Evolutionary conservation across 83 land plant species (phyloP).

Genomic region (Picea abies): DNA sequence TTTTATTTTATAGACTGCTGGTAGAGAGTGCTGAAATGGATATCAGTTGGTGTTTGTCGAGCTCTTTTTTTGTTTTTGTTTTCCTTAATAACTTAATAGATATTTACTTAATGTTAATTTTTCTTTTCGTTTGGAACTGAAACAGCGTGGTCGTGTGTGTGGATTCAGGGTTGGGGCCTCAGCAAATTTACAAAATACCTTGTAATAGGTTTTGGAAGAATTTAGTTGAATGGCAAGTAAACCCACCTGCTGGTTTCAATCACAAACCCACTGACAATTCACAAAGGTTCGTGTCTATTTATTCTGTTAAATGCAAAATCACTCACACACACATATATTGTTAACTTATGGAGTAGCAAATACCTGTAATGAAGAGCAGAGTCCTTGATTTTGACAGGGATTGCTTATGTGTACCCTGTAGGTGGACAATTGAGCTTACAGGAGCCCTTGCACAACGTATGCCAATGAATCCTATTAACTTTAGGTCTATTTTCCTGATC

Average conservation of each 20-base stretch:
- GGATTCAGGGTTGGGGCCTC: constrained; percentile 16
- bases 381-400: not conserved
- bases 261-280: constrained; percentile 22
- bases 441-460: constrained; percentile 31
- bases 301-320: constrained; percentile 16
- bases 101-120: not conserved
- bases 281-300: too few species aligned
- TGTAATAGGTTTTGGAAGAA: not conserved
- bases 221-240: constrained; percentile 25
- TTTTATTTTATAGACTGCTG: too few species aligned
- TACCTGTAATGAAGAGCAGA: not conserved
- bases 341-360: not conserved
- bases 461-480: too few species aligned
- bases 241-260: constrained; percentile 32
- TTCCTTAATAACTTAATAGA: not conserved
- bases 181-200: not conserved
- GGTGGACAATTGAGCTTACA: constrained; percentile 47
- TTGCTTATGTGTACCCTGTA: constrained; percentile 12
- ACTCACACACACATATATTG: too few species aligned
- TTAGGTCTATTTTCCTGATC: too few species aligned
- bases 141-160: too few species aligned
- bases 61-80: too few species aligned
- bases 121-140: too few species aligned
- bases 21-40: too few species aligned
- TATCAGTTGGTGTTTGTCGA: too few species aligned